Evolutionary conservation across 179 eudicot species (phyloP), one percentile per base, ranked within the genome.

Genomic region (Heliamphora pulchella): DNA sequence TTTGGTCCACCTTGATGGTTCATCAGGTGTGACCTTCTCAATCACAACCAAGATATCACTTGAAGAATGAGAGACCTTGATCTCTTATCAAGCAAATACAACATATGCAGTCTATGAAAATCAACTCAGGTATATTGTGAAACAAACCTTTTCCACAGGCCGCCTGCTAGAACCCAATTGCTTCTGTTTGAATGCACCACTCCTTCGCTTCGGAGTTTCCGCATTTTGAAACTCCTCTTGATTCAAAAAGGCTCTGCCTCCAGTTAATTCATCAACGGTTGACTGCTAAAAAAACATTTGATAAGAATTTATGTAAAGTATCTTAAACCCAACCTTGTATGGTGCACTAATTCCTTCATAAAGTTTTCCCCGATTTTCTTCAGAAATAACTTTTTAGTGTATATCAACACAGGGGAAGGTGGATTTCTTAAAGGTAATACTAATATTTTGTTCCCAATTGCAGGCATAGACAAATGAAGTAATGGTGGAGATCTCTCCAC

Each of bases 1-100:
- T 88, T 90, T 92, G 39, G 88, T 88, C 98, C 98, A 94, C 57
- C 97, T 97, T 66, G 89, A 68, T 3, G 98, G 98, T 71, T 82
- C 91, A 75, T 94, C 88, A 7, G 76, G 80, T 0, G 82, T 5
- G 61, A 22, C 44, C 72, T 76, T 92, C 85, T 79, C 87, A 77
- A 88, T 48, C 59, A 86, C 84, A 83, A 84, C 89, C 97, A 91
- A 81, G 22, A 78, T 62, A 74, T 79, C 63, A 71, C 53, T 53
- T 3, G 47, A 77, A 86, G 74, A 72, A 74, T 72, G 31, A 31
- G 78, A 80, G 79, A 54, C 74, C 50, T 78, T 10, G 44, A 71
- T 46, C 73, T 31, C 31, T 31, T 31, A 31, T 31, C 31, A 31
- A 31, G 31, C 31, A 31, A 31, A 31, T 31, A 31, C 31, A 31